phyloP scores from a whole-genome alignment of 1,284 basidiomycete species.

The Mycosarcoma mackinlayi region DNA sequence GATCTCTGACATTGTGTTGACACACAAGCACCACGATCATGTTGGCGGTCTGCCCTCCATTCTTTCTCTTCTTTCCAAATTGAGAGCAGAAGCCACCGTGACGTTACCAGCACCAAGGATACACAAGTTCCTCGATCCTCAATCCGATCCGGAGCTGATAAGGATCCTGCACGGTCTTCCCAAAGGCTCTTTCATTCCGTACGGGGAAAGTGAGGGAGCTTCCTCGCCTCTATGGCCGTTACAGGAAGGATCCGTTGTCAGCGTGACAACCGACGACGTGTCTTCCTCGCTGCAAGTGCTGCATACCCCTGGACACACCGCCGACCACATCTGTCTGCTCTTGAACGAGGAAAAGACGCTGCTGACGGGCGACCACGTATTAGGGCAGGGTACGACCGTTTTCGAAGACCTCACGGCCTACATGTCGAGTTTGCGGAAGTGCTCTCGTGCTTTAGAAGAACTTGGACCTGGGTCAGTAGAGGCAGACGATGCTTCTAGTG shows the following conservation, averaged over 20 bases:
- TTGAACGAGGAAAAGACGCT: slow-evolving; percentile 72
- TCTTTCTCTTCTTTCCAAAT: slow-evolving; percentile 75
- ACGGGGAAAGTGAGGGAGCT: slow-evolving; percentile 8
- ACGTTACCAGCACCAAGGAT: slow-evolving; percentile 68
- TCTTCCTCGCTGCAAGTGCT: slow-evolving; percentile 72
- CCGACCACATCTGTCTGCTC: slow-evolving; percentile 79
- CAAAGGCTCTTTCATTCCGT: slow-evolving; percentile 81
- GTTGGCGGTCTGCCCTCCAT: slow-evolving; percentile 80
- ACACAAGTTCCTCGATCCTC: slow-evolving; percentile 69
- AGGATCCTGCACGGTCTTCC: slow-evolving; percentile 82
- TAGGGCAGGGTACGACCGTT: slow-evolving; percentile 89
- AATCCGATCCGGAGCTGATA: slow-evolving; percentile 78
- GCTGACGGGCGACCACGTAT: slow-evolving; percentile 87
- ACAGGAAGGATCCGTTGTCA: slow-evolving; percentile 38
- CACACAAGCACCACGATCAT: slow-evolving; percentile 92
- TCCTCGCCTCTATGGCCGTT: slow-evolving; percentile 31
- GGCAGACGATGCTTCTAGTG: too few relatives aligned
- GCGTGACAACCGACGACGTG: slow-evolving; percentile 11
- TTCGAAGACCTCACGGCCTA: slow-evolving; percentile 87
- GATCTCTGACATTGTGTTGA: slow-evolving; percentile 79
- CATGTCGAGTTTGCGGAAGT: slow-evolving; percentile 76
- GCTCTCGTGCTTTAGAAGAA: slow-evolving; percentile 71
- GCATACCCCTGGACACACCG: slow-evolving; percentile 90
- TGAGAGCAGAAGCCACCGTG: slow-evolving; percentile 50
- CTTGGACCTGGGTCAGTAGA: slow-evolving; percentile 18